Evolutionary conservation across 169 alveolate species (phyloP).

Genomic region (Haemoproteus tartakovskyi): DNA sequence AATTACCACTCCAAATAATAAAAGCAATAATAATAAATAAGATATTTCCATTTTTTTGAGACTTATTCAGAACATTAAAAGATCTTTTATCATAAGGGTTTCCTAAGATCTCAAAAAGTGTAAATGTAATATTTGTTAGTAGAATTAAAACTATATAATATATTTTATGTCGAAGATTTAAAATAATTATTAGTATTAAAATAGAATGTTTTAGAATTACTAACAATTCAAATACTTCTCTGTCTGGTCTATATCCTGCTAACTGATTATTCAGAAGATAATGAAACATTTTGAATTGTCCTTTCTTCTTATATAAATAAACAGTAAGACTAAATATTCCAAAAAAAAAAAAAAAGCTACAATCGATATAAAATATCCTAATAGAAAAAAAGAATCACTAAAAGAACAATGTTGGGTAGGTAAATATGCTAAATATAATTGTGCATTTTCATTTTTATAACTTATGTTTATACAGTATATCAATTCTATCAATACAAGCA

Average conservation of each 20-base stretch:
- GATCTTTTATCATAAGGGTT: constrained; percentile 62
- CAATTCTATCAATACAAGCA: constrained; percentile 39
- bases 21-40: constrained; percentile 34
- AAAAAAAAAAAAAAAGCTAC: constrained; percentile 1
- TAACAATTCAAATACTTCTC: constrained; percentile 39
- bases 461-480: constrained; percentile 30
- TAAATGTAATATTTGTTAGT: constrained; percentile 23
- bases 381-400: constrained; percentile 20
- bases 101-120: constrained; percentile 30
- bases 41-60: constrained; percentile 21
- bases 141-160: constrained; percentile 34
- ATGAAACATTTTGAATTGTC: constrained; percentile 1
- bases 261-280: constrained; percentile 19
- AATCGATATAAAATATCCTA: constrained; percentile 5
- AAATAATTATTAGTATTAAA: constrained; percentile 5
- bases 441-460: constrained; percentile 25
- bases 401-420: constrained; percentile 49
- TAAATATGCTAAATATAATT: constrained; percentile 52
- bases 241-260: constrained; percentile 60
- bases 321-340: constrained; percentile 7
- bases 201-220: constrained; percentile 25
- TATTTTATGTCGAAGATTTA: constrained; percentile 15
- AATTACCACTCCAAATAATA: constrained; percentile 51
- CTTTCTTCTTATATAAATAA: constrained; percentile 26
- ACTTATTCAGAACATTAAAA: constrained; percentile 50